Percentiles rank a stretch among this genome's conserved stretches.
Conservation (phyloP, 2,329 filamentous ascomycete genomes). For the Penicillium sp. region DNA sequence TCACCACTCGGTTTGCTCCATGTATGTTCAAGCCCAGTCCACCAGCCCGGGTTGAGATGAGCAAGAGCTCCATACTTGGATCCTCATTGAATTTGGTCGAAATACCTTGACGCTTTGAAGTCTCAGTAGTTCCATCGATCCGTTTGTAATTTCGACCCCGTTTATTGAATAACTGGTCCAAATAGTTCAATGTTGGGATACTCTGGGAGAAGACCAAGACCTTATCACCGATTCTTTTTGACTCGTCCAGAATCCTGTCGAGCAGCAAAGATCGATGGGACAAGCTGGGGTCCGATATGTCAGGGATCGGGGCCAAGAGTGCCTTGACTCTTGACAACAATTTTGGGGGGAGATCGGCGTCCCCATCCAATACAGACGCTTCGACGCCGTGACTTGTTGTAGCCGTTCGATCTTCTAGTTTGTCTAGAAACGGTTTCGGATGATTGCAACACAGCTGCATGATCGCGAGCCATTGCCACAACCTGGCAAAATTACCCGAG, state of each 20-base stretch:
- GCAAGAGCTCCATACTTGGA: constrained; percentile 58
- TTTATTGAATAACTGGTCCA: constrained; percentile 58
- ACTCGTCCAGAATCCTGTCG: constrained; percentile 67
- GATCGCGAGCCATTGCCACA: constrained; percentile 58
- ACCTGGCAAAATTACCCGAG: constrained; percentile 36
- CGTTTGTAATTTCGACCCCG: constrained; percentile 54
- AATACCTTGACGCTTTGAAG: constrained; percentile 59
- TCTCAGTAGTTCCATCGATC: constrained; percentile 66
- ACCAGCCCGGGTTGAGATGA: constrained; percentile 82
- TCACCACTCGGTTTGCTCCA: constrained; percentile 80
- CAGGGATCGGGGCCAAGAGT: constrained; percentile 31
- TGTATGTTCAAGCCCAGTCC: constrained; percentile 81
- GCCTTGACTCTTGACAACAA: constrained; percentile 34
- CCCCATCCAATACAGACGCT: constrained; percentile 32
- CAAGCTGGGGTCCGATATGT: constrained; percentile 47
- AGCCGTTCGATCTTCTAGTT: constrained; percentile 45
- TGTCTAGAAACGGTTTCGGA: constrained; percentile 53
- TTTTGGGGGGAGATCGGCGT: constrained; percentile 36
- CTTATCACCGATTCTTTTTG: constrained; percentile 65
- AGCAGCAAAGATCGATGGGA: constrained; percentile 71
- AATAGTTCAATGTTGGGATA: constrained; percentile 66
- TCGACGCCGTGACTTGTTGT: constrained; percentile 13
- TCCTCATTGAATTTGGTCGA: constrained; percentile 68
- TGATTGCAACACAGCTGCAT: constrained; percentile 60
- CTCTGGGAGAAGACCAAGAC: constrained; percentile 79